These are phyloP conservation scores for Isabelozyma heimii DNA, from an alignment of 805 yeast genomes.

Conservation along the genomic window DNA sequence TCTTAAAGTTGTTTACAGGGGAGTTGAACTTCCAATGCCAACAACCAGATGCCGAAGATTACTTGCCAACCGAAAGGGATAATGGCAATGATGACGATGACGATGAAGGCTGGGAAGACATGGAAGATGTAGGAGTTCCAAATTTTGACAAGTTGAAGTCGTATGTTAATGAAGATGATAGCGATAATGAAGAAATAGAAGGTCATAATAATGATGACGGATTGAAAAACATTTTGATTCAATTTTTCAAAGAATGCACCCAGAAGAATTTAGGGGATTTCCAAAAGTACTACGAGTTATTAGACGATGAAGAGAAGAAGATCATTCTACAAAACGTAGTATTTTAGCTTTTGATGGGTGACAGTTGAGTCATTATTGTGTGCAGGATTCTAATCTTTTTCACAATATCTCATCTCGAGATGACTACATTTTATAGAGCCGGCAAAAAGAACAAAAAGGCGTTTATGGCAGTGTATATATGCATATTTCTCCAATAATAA, in stretches of 20 bases:
- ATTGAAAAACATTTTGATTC: slow-evolving; percentile 39
- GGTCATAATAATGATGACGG: slow-evolving; percentile 29
- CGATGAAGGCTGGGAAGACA: slow-evolving; percentile 73
- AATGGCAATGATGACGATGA: slow-evolving; percentile 38
- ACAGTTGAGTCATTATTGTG: not conserved
- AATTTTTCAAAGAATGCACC: slow-evolving; percentile 58
- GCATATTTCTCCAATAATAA: not conserved
- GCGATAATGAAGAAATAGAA: slow-evolving; percentile 27
- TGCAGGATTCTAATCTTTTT: not conserved
- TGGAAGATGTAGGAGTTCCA: slow-evolving; percentile 63
- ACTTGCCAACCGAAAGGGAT: slow-evolving; percentile 29
- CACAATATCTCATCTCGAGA: not conserved
- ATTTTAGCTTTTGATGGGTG: slow-evolving; percentile 13
- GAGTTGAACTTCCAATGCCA: slow-evolving; percentile 68
- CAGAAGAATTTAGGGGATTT: slow-evolving; percentile 49
- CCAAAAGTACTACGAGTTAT: slow-evolving; percentile 45
- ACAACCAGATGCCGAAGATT: slow-evolving; percentile 45
- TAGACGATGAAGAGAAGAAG: slow-evolving; percentile 54
- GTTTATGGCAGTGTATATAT: not conserved
- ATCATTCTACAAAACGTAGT: slow-evolving; percentile 49
- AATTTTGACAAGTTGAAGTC: slow-evolving; percentile 61
- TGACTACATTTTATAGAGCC: not conserved
- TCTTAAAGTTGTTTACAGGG: slow-evolving; percentile 63
- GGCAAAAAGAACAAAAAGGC: not conserved
- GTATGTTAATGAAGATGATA: slow-evolving; percentile 49